phyloP scores from a whole-genome alignment of 257 asterid genomes.

The Buddleja alternifolia region DNA sequence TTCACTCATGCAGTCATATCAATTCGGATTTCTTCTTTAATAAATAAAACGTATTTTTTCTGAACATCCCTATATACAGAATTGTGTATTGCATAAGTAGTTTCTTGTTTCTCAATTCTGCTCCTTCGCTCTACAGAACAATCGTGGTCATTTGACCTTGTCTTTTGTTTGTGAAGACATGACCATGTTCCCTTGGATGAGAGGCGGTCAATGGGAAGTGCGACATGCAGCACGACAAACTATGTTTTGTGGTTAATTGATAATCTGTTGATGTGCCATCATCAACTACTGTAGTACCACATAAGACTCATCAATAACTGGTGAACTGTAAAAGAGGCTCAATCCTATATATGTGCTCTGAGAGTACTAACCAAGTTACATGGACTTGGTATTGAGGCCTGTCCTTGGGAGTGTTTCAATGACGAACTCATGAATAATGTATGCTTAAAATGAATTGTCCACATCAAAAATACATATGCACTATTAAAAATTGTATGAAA shows the following conservation, averaged over 20 bases:
- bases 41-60: background rate
- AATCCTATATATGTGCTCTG: background rate
- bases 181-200: slow-evolving; percentile 9
- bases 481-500: background rate
- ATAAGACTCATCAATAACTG: background rate
- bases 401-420: background rate
- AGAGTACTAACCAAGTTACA: slow-evolving; percentile 9
- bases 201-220: background rate
- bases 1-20: background rate
- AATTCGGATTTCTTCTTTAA: background rate
- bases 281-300: slow-evolving; percentile 6
- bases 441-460: slow-evolving; percentile 5
- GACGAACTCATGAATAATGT: slow-evolving; percentile 9
- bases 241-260: background rate
- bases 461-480: background rate
- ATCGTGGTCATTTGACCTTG: background rate
- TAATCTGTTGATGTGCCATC: background rate
- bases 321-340: slow-evolving; percentile 2
- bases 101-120: slow-evolving; percentile 4
- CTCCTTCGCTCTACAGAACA: slow-evolving; percentile 17
- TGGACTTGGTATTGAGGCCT: slow-evolving; percentile 6
- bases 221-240: background rate
- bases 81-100: background rate
- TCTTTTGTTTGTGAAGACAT: slow-evolving; percentile 12
- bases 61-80: background rate